phyloP scores from a whole-genome alignment of 164 flowering plant species.

The Berberis thunbergii region DNA sequence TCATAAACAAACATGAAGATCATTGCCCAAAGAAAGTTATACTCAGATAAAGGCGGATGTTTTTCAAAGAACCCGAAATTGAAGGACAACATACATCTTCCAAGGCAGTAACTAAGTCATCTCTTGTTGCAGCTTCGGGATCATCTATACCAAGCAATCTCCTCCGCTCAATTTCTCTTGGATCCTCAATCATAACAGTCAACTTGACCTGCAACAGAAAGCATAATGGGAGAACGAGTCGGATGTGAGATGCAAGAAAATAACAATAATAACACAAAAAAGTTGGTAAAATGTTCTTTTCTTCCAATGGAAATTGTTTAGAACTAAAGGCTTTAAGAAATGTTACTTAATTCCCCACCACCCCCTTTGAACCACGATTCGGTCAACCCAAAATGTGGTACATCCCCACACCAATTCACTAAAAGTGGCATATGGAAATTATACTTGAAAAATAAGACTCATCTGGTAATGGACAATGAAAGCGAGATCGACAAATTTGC shows the following conservation, averaged over 20 bases:
- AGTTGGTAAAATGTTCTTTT: background rate
- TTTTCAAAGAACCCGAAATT: background rate
- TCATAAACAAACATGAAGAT: background rate
- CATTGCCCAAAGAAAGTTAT: background rate
- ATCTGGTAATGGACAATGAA: too few species aligned
- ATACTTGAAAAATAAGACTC: too few species aligned
- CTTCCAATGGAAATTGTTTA: too few species aligned
- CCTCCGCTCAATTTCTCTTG: constrained; percentile 80
- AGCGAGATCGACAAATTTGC: too few species aligned
- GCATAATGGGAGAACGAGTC: background rate
- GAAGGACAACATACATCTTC: constrained; percentile 48
- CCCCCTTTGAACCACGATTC: too few species aligned
- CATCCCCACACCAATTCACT: too few species aligned
- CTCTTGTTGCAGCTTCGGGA: constrained; percentile 69
- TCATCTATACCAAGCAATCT: constrained; percentile 80
- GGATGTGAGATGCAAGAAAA: background rate
- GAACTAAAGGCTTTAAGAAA: too few species aligned
- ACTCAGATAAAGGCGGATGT: background rate
- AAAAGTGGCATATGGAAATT: too few species aligned
- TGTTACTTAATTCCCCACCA: too few species aligned
- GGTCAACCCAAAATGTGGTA: too few species aligned
- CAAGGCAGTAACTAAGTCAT: constrained; percentile 67
- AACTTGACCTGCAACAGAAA: constrained; percentile 53
- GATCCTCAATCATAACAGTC: constrained; percentile 85
- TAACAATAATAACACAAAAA: background rate